Evolutionary conservation across 305 asterid genomes (phyloP).

Genomic region (Plantago rigida): DNA sequence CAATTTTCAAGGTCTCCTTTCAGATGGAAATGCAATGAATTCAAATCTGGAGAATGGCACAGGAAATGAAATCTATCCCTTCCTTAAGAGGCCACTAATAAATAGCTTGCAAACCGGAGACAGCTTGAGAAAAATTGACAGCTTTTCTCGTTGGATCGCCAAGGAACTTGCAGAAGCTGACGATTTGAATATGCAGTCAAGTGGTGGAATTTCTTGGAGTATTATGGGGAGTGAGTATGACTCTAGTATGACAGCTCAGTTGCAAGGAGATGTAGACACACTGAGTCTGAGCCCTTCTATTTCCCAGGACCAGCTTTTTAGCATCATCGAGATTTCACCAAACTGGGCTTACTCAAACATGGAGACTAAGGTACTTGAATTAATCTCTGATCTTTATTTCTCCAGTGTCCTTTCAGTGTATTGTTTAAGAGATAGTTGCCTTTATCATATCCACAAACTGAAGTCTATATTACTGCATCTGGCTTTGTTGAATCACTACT

Average conservation of each 20-base stretch:
- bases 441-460: neutral
- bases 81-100: constrained; percentile 51
- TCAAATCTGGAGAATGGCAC: constrained; percentile 41
- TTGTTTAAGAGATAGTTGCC: neutral
- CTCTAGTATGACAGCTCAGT: constrained; percentile 49
- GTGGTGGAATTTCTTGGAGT: constrained; percentile 64
- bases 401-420: neutral
- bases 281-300: constrained; percentile 55
- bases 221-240: constrained; percentile 57
- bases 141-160: constrained; percentile 91
- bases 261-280: constrained; percentile 52
- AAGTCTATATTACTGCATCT: neutral
- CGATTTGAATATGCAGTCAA: constrained; percentile 54
- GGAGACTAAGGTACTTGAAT: constrained; percentile 57
- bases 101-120: constrained; percentile 54
- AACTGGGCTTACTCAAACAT: constrained; percentile 61
- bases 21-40: constrained; percentile 31
- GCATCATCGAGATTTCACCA: constrained; percentile 77
- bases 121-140: constrained; percentile 89
- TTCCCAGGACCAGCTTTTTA: constrained; percentile 83
- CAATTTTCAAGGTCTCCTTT: constrained; percentile 35
- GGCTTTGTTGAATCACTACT: neutral
- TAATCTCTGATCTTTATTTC: constrained; percentile 3
- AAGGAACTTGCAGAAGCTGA: constrained; percentile 70
- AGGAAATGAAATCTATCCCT: constrained; percentile 46